These are phyloP conservation scores for Zizania latifolia DNA, from an alignment of 176 grass and related monocot genomes.

Conservation along the genomic window DNA sequence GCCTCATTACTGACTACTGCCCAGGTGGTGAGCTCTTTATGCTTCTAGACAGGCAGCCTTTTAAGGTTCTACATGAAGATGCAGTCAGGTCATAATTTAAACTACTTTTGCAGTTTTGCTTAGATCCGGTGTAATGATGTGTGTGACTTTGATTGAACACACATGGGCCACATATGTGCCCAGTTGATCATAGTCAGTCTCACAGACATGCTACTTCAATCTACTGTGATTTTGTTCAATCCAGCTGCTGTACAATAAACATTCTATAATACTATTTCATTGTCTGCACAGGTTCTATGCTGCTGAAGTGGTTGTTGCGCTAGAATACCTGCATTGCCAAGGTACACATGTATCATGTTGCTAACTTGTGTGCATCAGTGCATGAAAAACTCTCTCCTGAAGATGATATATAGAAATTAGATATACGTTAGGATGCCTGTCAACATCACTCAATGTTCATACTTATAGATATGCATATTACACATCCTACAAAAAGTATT, in stretches of 20 bases:
- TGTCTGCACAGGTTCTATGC: constrained; percentile 66
- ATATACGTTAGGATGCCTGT: neutral
- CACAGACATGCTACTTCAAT: neutral
- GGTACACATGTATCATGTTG: constrained; percentile 30
- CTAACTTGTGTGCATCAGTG: neutral
- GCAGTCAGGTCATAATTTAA: constrained; percentile 64
- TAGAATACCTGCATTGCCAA: constrained; percentile 97
- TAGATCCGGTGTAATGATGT: neutral
- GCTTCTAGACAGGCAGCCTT: constrained; percentile 78
- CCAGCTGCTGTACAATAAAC: neutral
- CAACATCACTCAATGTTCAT: neutral
- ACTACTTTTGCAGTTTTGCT: neutral
- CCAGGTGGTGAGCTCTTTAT: constrained; percentile 86
- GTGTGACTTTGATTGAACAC: neutral
- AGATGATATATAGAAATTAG: neutral
- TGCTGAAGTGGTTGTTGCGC: constrained; percentile 81
- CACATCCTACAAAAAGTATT: neutral
- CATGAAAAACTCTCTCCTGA: neutral
- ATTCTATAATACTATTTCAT: constrained; percentile 13
- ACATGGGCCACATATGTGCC: neutral
- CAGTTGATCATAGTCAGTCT: neutral
- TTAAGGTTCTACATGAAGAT: constrained; percentile 81
- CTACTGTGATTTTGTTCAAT: neutral
- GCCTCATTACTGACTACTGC: constrained; percentile 84
- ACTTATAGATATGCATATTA: neutral